Evolutionary conservation across 345 rosid species (phyloP).

Genomic region (Turnera subulata): DNA sequence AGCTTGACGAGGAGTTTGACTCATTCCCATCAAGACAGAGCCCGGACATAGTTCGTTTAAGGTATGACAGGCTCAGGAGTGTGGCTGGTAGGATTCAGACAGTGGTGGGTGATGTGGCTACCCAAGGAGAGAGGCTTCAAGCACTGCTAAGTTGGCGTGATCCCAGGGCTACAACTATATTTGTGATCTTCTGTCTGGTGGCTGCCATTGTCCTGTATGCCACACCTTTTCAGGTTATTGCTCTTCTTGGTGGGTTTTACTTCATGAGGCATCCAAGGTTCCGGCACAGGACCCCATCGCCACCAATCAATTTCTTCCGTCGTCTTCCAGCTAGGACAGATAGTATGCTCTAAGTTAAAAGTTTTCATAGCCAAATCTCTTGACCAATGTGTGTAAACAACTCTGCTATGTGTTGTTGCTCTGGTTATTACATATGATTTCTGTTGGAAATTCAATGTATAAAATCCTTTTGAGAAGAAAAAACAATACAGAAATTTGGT

Average conservation of each 20-base stretch:
- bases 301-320: conserved; percentile 26
- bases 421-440: too few species aligned
- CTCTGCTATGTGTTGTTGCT: too few species aligned
- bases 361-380: conserved; percentile 6
- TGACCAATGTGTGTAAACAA: too few species aligned
- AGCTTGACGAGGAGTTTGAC: conserved; percentile 31
- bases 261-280: conserved; percentile 30
- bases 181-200: conserved; percentile 17
- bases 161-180: conserved; percentile 25
- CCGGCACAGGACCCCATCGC: conserved; percentile 23
- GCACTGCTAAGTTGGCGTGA: conserved; percentile 28
- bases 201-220: conserved; percentile 26
- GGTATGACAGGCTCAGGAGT: conserved; percentile 28
- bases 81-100: conserved; percentile 31
- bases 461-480: too few species aligned
- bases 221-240: conserved; percentile 25
- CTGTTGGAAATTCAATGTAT: too few species aligned
- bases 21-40: conserved; percentile 21
- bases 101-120: conserved; percentile 29
- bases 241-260: conserved; percentile 19
- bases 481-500: too few species aligned
- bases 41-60: conserved; percentile 19
- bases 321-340: conserved; percentile 30
- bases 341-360: conserved; percentile 20
- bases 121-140: conserved; percentile 28